Base-by-base conservation (phyloP, 108 stramenopile genomes). In the Fragilaria radians region DNA sequence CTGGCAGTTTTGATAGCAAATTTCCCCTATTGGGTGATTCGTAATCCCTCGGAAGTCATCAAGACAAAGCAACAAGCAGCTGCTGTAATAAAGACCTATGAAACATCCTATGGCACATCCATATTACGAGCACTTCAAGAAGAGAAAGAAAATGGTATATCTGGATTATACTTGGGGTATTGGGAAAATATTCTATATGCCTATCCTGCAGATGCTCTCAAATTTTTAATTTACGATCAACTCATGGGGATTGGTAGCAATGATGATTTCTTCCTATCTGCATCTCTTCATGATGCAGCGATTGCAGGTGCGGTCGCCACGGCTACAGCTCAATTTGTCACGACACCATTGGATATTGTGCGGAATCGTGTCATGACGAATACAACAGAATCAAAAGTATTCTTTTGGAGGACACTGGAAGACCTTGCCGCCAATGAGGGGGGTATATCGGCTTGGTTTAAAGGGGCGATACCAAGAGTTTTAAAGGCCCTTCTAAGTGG, bases 21-120 rank as follows among this genome's bases (percentile, higher is more conserved):
- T 52, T 63, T 83, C 60, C 89, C 83, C 0, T 91, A 91, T 66
- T 87, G 85, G 89, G 18, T 80, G 7, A 60, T 91, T 7, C 81
- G 89, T 7, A 91, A 87, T 83, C 89, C 89, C 1, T 78, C 78
- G 46, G 89, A 91, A 62, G 85, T 91, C 3, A 64, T 91, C 58
- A 91, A 91, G 61, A 86, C 85, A 11, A 64, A 85, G 60, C 78
- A 85, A 60, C 89, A 91, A 52, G 78, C 84, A 22, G 65, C 67
- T 14, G 57, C 80, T 23, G 65, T 60, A 9, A 85, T 83, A 34
- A 84, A 85, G 52, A 62, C 54, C 19, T 72, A 80, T 21, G 73
- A 63, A 2, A 71, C 76, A 55, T 57, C 55, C 19, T 11, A 14
- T 14, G 14, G 14, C 36, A 42, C 7, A 7, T 77, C 72, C 0